These are phyloP conservation scores for Gossypium bickii DNA, from an alignment of 345 rosid genomes.

Conservation along the genomic window DNA sequence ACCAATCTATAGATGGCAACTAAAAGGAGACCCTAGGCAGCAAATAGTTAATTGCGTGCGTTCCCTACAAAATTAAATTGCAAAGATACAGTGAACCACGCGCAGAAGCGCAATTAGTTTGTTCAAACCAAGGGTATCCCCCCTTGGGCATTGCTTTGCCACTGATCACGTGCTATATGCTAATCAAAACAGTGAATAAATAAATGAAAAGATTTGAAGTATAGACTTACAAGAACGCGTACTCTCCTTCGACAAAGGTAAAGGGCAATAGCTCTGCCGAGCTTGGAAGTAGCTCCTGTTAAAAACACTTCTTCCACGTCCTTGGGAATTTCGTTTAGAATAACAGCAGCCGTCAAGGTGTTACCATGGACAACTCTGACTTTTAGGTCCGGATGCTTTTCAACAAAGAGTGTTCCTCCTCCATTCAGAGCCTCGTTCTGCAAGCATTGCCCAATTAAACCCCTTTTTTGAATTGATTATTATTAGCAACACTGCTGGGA, in stretches of 20 bases:
- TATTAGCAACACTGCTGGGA: not conserved
- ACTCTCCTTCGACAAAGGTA: conserved; percentile 78
- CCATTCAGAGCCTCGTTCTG: conserved; percentile 97
- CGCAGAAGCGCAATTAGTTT: too few species aligned
- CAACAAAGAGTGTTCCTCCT: conserved; percentile 85
- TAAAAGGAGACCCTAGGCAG: too few species aligned
- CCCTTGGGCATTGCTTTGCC: too few species aligned
- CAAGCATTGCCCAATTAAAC: not conserved
- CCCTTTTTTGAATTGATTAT: not conserved
- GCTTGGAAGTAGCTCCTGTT: conserved; percentile 97
- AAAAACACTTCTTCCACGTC: conserved; percentile 82
- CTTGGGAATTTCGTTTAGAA: conserved; percentile 65
- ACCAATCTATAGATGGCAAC: too few species aligned
- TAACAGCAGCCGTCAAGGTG: conserved; percentile 94
- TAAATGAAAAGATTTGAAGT: too few species aligned
- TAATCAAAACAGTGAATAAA: too few species aligned
- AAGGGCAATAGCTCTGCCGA: conserved; percentile 95
- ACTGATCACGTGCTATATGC: too few species aligned
- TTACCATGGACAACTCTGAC: conserved; percentile 97
- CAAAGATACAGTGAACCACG: too few species aligned
- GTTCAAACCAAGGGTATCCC: too few species aligned
- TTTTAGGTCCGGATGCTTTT: conserved; percentile 71
- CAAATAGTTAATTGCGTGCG: too few species aligned
- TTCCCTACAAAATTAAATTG: too few species aligned
- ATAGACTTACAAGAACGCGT: conserved; percentile 57